Base-by-base conservation (phyloP, 2,329 filamentous ascomycete species). In the Chaetomium strumarium region DNA sequence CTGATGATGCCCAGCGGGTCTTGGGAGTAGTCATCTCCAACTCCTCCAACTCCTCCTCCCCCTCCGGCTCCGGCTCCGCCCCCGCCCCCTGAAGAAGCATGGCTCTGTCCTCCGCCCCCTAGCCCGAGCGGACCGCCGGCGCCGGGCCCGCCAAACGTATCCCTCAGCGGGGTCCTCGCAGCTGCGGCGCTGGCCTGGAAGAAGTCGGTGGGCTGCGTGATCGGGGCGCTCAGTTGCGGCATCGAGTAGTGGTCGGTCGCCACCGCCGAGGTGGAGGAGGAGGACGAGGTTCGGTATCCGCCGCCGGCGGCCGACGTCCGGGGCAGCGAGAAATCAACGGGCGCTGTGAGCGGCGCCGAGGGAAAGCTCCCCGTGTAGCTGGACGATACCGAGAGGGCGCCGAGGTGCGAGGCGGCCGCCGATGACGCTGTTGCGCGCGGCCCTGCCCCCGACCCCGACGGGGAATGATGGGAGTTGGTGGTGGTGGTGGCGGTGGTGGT, bases 151-250 rank as follows among this genome's bases (percentile, higher is more conserved):
- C 68, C 66, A 56, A 76, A 77, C 0, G 68, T 67, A 53, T 75
- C 74, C 51, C 73, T 67, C 64, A 76, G 73, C 10, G 74, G 71
- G 5, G 74, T 75, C 55, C 72, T 65, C 12, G 69, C 24, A 54
- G 54, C 29, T 55, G 55, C 65, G 16, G 69, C 67, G 49, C 60
- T 66, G 4, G 74, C 72, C 52, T 75, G 73, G 2, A 71, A 69
- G 58, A 80, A 81, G 49, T 81, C 78, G 48, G 72, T 73, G 0
- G 78, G 68, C 3, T 77, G 73, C 3, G 73, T 72, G 52, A 80
- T 78, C 1, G 77, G 77, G 2, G 78, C 76, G 60, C 74, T 78
- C 68, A 81, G 70, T 60, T 80, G 78, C 2, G 77, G 71, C 61
- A 78, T 74, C 12, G 72, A 72, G 62, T 79, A 80, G 49, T 80